Percentiles rank a stretch among this genome's conserved stretches.
Conservation (phyloP, 2,329 filamentous ascomycete species). For the Biscogniauxia mediterranea region DNA sequence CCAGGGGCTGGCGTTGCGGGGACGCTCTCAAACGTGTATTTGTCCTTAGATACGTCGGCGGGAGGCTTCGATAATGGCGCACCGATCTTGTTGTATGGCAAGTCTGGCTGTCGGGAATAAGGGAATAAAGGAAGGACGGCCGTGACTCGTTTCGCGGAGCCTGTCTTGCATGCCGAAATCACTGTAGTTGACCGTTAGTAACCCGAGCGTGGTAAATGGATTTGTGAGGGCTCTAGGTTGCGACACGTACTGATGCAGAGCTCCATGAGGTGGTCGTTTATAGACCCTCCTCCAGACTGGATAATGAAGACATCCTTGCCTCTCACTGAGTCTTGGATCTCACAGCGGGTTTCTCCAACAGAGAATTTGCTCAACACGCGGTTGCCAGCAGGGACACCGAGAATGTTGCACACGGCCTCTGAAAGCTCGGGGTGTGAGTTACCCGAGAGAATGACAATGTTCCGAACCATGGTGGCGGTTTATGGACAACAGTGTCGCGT, state of each 20-base stretch:
- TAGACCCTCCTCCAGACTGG: constrained; percentile 85
- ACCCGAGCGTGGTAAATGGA: neutral
- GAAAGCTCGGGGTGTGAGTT: constrained; percentile 89
- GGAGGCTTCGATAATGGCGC: constrained; percentile 77
- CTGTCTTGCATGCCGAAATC: constrained; percentile 95
- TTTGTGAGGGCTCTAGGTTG: neutral
- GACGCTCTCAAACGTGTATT: constrained; percentile 88
- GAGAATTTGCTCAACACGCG: constrained; percentile 90
- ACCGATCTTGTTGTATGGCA: constrained; percentile 94
- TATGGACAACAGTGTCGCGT: neutral
- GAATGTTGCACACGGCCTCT: constrained; percentile 81
- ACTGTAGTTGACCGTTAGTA: constrained; percentile 37
- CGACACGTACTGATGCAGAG: constrained; percentile 70
- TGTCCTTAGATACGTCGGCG: constrained; percentile 48
- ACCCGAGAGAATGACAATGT: constrained; percentile 90
- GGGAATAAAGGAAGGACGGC: constrained; percentile 94
- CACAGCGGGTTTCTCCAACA: constrained; percentile 89
- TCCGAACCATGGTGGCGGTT: constrained; percentile 72
- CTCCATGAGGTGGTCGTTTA: constrained; percentile 96
- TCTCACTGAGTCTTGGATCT: constrained; percentile 93
- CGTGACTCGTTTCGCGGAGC: constrained; percentile 88
- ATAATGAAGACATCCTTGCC: constrained; percentile 99
- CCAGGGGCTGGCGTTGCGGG: constrained; percentile 80
- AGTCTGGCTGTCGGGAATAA: constrained; percentile 92
- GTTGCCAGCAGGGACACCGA: constrained; percentile 82